A percentile compares a stretch with the other conserved stretches of the same genome.
Evolutionary conservation across 345 rosid genomes (phyloP).

Genomic region (Zanthoxylum bungeanum): DNA sequence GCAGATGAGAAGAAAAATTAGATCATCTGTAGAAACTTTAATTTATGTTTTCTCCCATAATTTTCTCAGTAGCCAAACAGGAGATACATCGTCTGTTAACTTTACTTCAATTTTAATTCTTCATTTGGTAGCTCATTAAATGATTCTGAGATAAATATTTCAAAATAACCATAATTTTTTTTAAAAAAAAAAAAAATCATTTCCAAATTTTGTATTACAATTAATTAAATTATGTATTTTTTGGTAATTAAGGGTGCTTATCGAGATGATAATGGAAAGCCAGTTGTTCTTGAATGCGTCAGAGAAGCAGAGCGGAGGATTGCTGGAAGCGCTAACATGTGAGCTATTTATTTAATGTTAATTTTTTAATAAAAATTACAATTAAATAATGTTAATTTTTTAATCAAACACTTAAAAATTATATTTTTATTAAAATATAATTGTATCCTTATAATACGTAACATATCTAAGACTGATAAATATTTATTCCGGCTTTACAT

Average conservation of each 20-base stretch:
- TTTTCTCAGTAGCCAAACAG: neutral
- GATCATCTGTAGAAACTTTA: neutral
- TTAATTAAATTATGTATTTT: no score
- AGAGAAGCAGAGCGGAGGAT: constrained; percentile 88
- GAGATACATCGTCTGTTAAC: neutral
- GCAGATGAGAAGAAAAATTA: neutral
- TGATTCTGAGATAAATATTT: neutral
- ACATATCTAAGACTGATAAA: no score
- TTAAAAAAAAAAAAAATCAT: no score
- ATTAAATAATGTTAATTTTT: no score
- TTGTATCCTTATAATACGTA: no score
- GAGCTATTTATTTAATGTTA: no score
- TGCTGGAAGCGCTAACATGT: constrained; percentile 79
- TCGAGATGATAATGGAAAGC: constrained; percentile 93
- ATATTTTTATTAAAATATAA: no score
- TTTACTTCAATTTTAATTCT: neutral
- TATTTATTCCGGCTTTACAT: neutral
- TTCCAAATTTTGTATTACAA: no score
- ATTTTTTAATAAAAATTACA: no score
- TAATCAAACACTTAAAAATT: no score
- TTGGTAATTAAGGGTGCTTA: constrained; percentile 68
- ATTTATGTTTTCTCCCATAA: neutral
- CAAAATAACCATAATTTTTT: neutral
- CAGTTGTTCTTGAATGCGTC: constrained; percentile 84
- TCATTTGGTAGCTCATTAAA: neutral